phyloP scores from a whole-genome alignment of 179 eudicot species.

The Spergularia azorica region DNA sequence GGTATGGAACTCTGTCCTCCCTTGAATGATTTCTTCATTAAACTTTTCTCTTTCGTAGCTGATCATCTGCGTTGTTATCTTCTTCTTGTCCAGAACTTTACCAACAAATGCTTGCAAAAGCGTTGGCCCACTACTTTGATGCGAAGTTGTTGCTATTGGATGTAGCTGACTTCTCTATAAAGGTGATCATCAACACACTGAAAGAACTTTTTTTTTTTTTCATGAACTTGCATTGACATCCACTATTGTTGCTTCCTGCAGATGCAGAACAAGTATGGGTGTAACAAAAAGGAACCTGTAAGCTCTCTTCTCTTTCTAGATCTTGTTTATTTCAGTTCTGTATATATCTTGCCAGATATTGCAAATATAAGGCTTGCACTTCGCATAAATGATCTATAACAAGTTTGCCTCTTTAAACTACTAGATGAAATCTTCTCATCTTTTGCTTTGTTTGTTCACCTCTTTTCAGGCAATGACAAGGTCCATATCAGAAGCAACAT shows the following conservation, averaged over 20 bases:
- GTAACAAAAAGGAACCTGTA: constrained; percentile 63
- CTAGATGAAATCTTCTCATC: not conserved
- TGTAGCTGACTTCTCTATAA: constrained; percentile 70
- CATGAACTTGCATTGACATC: constrained; percentile 24
- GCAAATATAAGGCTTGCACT: not conserved
- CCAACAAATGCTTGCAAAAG: constrained; percentile 88
- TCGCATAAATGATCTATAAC: not conserved
- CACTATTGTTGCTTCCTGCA: constrained; percentile 35
- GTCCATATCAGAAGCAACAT: constrained; percentile 77
- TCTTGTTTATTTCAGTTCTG: not conserved
- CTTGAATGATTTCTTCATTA: not conserved
- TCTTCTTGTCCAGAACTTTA: constrained; percentile 54
- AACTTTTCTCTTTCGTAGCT: not conserved
- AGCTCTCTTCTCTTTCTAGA: constrained; percentile 31
- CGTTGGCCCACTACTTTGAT: constrained; percentile 78
- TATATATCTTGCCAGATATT: not conserved
- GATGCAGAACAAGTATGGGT: constrained; percentile 95
- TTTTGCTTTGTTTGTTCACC: not conserved
- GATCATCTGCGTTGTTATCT: constrained; percentile 14
- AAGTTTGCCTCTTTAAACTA: not conserved
- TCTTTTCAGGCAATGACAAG: constrained; percentile 35
- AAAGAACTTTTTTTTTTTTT: not conserved
- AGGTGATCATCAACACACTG: constrained; percentile 42
- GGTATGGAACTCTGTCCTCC: constrained; percentile 45
- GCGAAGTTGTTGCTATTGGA: constrained; percentile 85